Evolutionary conservation across 306 rosid genomes (phyloP).

Genomic region (Pyrus betulifolia): DNA sequence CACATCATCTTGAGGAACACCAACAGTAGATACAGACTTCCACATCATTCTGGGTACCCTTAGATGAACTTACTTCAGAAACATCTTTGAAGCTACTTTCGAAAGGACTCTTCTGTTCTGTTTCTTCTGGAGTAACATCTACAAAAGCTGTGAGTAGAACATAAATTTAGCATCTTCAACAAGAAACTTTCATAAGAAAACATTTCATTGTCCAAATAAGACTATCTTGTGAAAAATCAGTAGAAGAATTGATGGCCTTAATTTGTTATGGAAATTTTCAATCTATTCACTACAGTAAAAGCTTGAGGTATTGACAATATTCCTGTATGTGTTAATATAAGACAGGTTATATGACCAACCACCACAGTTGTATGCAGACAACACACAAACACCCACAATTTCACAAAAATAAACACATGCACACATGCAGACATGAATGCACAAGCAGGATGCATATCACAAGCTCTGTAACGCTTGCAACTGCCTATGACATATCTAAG

Average conservation of each 20-base stretch:
- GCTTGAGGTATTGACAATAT: not conserved
- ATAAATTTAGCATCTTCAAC: conserved; percentile 6
- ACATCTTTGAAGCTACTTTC: conserved; percentile 54
- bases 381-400: not conserved
- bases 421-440: not conserved
- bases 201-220: conserved; percentile 5
- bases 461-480: not conserved
- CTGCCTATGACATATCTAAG: not conserved
- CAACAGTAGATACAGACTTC: conserved; percentile 45
- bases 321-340: not conserved
- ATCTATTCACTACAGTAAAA: not conserved
- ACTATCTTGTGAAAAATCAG: not conserved
- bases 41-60: conserved; percentile 27
- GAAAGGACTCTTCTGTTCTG: conserved; percentile 53
- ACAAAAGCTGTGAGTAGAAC: conserved; percentile 64
- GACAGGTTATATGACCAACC: not conserved
- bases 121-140: conserved; percentile 87
- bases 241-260: not conserved
- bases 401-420: not conserved
- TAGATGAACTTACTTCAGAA: conserved; percentile 32
- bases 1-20: conserved; percentile 10
- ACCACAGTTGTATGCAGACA: not conserved
- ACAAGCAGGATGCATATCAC: not conserved
- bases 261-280: not conserved
- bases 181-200: not conserved